phyloP scores from a whole-genome alignment of 106 monocot genomes.

The Cymbidium sinense region DNA sequence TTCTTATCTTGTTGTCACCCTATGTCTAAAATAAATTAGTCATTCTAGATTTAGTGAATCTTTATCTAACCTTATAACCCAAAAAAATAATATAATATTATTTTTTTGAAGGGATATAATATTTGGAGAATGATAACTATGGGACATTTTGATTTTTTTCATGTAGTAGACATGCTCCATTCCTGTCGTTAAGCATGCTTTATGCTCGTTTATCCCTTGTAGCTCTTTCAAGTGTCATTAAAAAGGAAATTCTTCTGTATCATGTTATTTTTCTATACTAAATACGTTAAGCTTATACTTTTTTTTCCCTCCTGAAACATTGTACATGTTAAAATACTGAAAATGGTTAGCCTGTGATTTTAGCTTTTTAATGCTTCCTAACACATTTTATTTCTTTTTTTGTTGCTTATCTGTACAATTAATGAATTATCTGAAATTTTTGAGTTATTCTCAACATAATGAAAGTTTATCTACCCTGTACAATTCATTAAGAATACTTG shows the following conservation, averaged over 20 bases:
- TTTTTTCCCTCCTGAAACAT: background rate
- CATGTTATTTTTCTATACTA: background rate
- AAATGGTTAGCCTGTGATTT: background rate
- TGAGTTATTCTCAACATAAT: background rate
- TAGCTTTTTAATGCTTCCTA: background rate
- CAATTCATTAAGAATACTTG: background rate
- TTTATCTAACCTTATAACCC: background rate
- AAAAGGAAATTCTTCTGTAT: background rate
- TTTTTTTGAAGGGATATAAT: too few species aligned
- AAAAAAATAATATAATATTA: too few species aligned
- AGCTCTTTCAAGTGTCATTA: background rate
- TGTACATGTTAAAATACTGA: background rate
- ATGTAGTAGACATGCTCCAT: background rate
- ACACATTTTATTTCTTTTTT: background rate
- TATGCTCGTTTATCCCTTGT: background rate
- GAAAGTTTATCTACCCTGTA: background rate
- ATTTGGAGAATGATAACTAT: background rate
- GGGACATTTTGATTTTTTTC: background rate
- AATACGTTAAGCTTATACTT: background rate
- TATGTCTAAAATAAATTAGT: background rate
- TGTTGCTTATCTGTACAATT: background rate
- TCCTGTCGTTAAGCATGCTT: background rate
- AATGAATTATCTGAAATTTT: background rate
- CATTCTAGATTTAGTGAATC: background rate
- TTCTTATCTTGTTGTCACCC: background rate